Conservation (phyloP, 1,284 basidiomycete genomes). For the Pterula multifida region DNA sequence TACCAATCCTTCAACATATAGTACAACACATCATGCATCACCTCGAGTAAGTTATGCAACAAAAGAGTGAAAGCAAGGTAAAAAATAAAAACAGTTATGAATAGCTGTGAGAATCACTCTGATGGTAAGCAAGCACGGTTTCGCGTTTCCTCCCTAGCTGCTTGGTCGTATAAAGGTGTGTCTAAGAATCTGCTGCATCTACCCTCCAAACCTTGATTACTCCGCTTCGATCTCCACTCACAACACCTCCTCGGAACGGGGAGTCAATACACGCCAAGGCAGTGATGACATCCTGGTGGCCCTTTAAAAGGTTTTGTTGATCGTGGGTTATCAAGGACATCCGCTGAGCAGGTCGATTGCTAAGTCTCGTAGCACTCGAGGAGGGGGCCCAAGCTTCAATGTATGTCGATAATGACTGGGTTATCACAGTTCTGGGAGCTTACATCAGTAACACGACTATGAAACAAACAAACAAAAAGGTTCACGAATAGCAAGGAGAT, state of each 20-base stretch:
- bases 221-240: conserved; percentile 77
- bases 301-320: conserved; percentile 65
- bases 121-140: too few relatives aligned
- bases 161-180: too few relatives aligned
- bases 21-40: too few relatives aligned
- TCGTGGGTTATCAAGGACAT: conserved; percentile 69
- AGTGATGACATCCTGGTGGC: conserved; percentile 79
- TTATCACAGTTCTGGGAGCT: conserved; percentile 17
- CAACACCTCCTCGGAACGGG: conserved; percentile 77
- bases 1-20: too few relatives aligned
- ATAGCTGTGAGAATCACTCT: too few relatives aligned
- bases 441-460: conserved; percentile 3
- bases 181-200: conserved; percentile 29
- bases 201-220: conserved; percentile 77
- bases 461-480: conserved; percentile 1
- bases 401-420: conserved; percentile 33
- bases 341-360: conserved; percentile 58
- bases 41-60: too few relatives aligned
- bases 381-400: conserved; percentile 55
- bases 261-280: conserved; percentile 73
- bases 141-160: too few relatives aligned
- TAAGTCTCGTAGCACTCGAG: conserved; percentile 30
- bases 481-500: conserved; percentile 57
- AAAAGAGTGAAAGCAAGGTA: too few relatives aligned
- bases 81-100: too few relatives aligned